Evolutionary conservation across 495 filamentous ascomycete species (phyloP).

Genomic region (Trichoderma parareesei): DNA sequence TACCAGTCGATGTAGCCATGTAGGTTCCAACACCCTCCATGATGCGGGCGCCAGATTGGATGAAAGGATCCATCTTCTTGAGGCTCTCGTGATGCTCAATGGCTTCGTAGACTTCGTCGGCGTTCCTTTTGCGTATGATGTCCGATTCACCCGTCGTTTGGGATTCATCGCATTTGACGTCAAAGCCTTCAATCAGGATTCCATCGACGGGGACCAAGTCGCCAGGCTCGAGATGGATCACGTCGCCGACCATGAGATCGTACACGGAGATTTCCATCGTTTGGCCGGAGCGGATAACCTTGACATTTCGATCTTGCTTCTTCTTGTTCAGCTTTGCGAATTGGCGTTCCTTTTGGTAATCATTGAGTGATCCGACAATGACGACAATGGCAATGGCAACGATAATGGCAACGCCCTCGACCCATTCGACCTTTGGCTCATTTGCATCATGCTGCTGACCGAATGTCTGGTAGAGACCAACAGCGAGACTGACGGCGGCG

Average conservation of each 20-base stretch:
- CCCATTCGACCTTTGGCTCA: conserved; percentile 56
- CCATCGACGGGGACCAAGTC: conserved; percentile 73
- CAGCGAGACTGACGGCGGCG: conserved; percentile 61
- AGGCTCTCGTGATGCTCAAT: conserved; percentile 68
- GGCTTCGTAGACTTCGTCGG: conserved; percentile 69
- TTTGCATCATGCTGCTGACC: conserved; percentile 31
- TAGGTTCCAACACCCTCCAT: conserved; percentile 74
- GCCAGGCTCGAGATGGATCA: conserved; percentile 65
- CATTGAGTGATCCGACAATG: conserved; percentile 64
- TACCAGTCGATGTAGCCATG: conserved; percentile 75
- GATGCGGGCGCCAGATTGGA: conserved; percentile 85
- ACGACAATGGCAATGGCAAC: conserved; percentile 71
- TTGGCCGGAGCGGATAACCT: conserved; percentile 68
- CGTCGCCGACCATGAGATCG: conserved; percentile 64
- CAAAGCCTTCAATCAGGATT: conserved; percentile 60
- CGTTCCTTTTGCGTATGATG: conserved; percentile 61
- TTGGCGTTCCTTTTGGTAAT: conserved; percentile 72
- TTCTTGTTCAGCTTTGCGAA: conserved; percentile 72
- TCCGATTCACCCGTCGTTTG: conserved; percentile 83
- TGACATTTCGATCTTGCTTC: conserved; percentile 74
- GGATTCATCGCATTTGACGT: conserved; percentile 74
- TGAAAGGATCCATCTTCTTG: conserved; percentile 89
- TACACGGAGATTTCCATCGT: conserved; percentile 62
- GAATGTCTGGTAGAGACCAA: conserved; percentile 64
- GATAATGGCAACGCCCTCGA: conserved; percentile 73